Evolutionary conservation across 2,329 filamentous ascomycete species (phyloP).

Genomic region (Pseudomassariella vexata): DNA sequence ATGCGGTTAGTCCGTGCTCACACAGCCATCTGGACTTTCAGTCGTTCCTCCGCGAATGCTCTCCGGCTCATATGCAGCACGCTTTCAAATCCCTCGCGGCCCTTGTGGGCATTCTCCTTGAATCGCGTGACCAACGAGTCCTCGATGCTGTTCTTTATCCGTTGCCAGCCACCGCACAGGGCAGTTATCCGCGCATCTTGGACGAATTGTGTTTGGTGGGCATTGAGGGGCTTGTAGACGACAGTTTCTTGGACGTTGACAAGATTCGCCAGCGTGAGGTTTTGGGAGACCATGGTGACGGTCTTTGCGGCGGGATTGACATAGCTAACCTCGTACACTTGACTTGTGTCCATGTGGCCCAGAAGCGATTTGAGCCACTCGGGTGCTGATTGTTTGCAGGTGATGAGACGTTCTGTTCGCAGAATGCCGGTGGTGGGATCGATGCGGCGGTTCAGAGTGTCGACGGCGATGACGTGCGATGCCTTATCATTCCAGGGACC

Average conservation of each 20-base stretch:
- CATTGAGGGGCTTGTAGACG: conserved; percentile 62
- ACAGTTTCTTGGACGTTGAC: conserved; percentile 92
- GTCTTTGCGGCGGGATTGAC: conserved; percentile 79
- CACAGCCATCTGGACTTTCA: conserved; percentile 42
- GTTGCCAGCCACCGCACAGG: conserved; percentile 93
- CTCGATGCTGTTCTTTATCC: conserved; percentile 93
- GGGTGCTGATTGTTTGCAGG: conserved; percentile 59
- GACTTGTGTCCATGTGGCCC: conserved; percentile 72
- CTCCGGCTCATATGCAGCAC: conserved; percentile 89
- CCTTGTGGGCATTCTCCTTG: conserved; percentile 83
- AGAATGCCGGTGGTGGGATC: conserved; percentile 53
- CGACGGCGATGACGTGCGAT: conserved; percentile 93
- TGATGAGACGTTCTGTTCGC: conserved; percentile 57
- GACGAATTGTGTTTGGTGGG: conserved; percentile 68
- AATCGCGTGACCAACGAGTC: conserved; percentile 85
- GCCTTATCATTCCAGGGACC: conserved; percentile 98
- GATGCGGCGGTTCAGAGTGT: conserved; percentile 72
- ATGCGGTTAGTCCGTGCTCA: no score
- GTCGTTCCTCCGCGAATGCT: conserved; percentile 85
- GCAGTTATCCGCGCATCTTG: conserved; percentile 93
- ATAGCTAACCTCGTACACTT: conserved; percentile 94
- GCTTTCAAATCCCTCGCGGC: conserved; percentile 89
- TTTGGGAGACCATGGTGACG: conserved; percentile 94
- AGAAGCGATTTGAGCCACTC: conserved; percentile 78
- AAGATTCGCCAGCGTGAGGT: conserved; percentile 88